Evolutionary conservation across 140 eudicot genomes (phyloP).

Genomic region (Senecio squalidus): DNA sequence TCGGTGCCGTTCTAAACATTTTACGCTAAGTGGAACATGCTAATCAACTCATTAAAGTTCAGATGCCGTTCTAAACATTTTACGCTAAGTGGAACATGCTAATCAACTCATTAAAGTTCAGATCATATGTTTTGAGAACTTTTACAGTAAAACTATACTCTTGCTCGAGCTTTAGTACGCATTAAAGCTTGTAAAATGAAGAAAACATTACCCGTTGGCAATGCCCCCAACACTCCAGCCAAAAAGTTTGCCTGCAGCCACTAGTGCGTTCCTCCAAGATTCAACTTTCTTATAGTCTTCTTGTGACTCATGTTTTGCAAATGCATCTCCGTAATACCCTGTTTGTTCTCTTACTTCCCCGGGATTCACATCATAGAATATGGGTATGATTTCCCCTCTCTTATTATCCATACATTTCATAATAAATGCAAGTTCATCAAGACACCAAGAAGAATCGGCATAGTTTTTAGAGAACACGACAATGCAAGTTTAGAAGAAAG

Average conservation of each 20-base stretch:
- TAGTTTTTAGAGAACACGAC: background rate
- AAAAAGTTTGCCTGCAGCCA: background rate
- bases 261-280: background rate
- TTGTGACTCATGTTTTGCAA: background rate
- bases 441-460: background rate
- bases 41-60: too few species aligned
- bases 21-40: too few species aligned
- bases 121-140: too few species aligned
- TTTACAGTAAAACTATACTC: too few species aligned
- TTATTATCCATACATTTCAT: background rate
- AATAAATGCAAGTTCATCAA: background rate
- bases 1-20: too few species aligned
- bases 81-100: too few species aligned
- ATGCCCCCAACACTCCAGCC: background rate
- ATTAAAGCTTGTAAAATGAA: too few species aligned
- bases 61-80: too few species aligned
- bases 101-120: too few species aligned
- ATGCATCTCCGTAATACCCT: background rate
- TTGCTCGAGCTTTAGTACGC: too few species aligned
- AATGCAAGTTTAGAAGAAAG: too few species aligned
- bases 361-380: background rate
- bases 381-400: background rate
- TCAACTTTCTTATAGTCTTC: background rate
- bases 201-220: too few species aligned
- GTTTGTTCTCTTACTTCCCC: background rate